phyloP scores from a whole-genome alignment of 768 basidiomycete genomes.

The Paxillus rubicundulus region DNA sequence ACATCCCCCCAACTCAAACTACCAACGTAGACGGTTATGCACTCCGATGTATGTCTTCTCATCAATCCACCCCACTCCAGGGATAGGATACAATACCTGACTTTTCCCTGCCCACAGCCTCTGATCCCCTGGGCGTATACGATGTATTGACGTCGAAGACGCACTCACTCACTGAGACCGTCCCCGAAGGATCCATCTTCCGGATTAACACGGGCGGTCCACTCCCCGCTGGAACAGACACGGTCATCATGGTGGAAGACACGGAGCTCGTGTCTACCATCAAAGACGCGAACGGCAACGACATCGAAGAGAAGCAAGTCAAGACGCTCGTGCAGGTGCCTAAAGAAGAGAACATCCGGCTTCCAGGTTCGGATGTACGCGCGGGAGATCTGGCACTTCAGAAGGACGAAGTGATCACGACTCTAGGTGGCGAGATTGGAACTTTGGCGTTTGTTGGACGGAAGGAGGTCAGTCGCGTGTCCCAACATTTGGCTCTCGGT shows the following conservation, averaged over 20 bases:
- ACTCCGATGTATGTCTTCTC: conserved; percentile 50
- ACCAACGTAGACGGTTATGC: conserved; percentile 93
- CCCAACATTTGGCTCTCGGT: neutral
- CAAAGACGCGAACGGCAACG: conserved; percentile 35
- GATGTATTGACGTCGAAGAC: conserved; percentile 60
- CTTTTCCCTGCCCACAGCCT: conserved; percentile 39
- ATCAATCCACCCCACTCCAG: neutral
- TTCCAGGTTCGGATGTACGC: conserved; percentile 70
- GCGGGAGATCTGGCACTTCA: conserved; percentile 66
- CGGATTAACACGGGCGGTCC: conserved; percentile 88
- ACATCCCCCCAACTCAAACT: conserved; percentile 62
- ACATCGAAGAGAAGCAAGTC: conserved; percentile 69
- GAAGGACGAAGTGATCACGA: conserved; percentile 57
- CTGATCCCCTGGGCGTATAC: conserved; percentile 63
- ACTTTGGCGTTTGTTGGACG: conserved; percentile 77
- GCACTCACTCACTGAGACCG: conserved; percentile 24
- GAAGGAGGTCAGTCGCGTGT: conserved; percentile 48
- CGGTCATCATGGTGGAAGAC: conserved; percentile 93
- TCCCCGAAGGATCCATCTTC: conserved; percentile 46
- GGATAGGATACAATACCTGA: neutral
- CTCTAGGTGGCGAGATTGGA: conserved; percentile 79
- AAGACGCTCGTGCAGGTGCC: conserved; percentile 62
- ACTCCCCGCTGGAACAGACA: conserved; percentile 68
- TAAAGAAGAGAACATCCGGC: conserved; percentile 67
- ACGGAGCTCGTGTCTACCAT: conserved; percentile 66